These are phyloP conservation scores for Penicillium daleae DNA, from an alignment of 495 filamentous ascomycete species.

Conservation along the genomic window DNA sequence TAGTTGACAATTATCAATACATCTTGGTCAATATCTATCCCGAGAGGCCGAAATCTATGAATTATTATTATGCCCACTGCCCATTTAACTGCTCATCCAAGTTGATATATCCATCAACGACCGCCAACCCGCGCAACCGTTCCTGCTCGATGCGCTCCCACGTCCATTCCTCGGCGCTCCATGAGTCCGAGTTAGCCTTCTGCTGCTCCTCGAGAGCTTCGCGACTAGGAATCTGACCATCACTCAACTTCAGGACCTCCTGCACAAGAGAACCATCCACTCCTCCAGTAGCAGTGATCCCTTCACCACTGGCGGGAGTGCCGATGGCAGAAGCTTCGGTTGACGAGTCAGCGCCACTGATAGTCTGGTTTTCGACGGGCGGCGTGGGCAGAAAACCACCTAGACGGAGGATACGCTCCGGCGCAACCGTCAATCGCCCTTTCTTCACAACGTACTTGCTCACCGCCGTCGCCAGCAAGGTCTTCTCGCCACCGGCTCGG, in stretches of 20 bases:
- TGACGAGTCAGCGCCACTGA: constrained; percentile 23
- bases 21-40: constrained; percentile 2
- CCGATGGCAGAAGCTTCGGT: constrained; percentile 39
- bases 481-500: constrained; percentile 49
- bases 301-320: constrained; percentile 42
- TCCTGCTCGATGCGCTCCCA: constrained; percentile 62
- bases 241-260: constrained; percentile 42
- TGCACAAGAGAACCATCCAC: constrained; percentile 43
- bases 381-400: constrained; percentile 62
- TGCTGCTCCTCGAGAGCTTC: constrained; percentile 38
- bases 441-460: constrained; percentile 92
- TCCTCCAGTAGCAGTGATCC: constrained; percentile 35
- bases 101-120: constrained; percentile 54
- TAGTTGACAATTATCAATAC: too few relatives aligned
- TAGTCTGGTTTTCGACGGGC: constrained; percentile 18
- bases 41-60: constrained; percentile 3
- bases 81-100: constrained; percentile 53
- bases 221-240: constrained; percentile 32
- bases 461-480: constrained; percentile 73
- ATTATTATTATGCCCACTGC: constrained; percentile 41
- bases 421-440: constrained; percentile 81
- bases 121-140: constrained; percentile 55
- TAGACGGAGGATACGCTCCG: constrained; percentile 72
- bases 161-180: constrained; percentile 51
- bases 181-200: constrained; percentile 39